phyloP scores from a whole-genome alignment of 371 early-diverging fungal genomes.

The Syncephalastrum contaminatum region DNA sequence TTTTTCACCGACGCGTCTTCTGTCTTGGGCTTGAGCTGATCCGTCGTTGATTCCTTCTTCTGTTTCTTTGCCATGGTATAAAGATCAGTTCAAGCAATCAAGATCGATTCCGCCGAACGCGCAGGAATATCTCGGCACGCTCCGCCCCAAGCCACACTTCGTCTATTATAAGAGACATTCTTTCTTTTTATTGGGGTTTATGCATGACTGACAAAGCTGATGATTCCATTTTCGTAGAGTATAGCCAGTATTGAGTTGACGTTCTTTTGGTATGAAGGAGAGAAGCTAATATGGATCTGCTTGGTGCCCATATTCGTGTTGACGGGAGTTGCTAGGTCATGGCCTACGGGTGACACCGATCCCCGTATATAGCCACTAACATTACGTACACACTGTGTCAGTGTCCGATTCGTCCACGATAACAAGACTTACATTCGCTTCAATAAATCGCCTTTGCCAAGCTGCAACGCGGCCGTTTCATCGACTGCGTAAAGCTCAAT shows the following conservation, averaged over 20 bases:
- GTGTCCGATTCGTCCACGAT: neutral
- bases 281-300: slow-evolving; percentile 23
- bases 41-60: slow-evolving; percentile 5
- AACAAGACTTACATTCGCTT: slow-evolving; percentile 21
- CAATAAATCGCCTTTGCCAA: slow-evolving; percentile 17
- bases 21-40: slow-evolving; percentile 1
- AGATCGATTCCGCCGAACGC: no score
- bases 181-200: no score
- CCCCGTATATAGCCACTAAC: slow-evolving; percentile 40
- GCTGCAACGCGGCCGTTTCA: slow-evolving; percentile 12
- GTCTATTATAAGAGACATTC: no score
- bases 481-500: slow-evolving; percentile 27
- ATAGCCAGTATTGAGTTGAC: slow-evolving; percentile 23
- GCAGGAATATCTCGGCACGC: no score
- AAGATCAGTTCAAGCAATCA: no score
- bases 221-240: slow-evolving; percentile 26
- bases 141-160: no score
- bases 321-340: neutral
- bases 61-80: slow-evolving; percentile 6
- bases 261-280: slow-evolving; percentile 15
- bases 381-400: neutral
- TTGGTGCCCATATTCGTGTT: slow-evolving; percentile 8
- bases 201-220: slow-evolving; percentile 19
- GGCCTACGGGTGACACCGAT: slow-evolving; percentile 5
- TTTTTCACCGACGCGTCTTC: slow-evolving; percentile 5